A percentile compares a stretch with the other conserved stretches of the same genome.
These are phyloP conservation scores for Leccinum barrowsii DNA, from an alignment of 768 basidiomycete genomes.

Conservation along the genomic window DNA sequence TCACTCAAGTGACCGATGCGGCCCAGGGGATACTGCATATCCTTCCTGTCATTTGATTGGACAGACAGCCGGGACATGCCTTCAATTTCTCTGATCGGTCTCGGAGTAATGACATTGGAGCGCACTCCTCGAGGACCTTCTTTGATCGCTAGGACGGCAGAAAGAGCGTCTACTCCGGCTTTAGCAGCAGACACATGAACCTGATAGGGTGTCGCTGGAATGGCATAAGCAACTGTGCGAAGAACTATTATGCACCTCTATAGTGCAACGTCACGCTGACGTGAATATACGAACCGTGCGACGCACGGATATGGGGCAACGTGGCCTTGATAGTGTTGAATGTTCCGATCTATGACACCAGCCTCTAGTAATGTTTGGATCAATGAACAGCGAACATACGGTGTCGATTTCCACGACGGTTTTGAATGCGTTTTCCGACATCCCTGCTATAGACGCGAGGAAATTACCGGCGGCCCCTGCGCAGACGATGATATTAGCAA, in stretches of 20 bases:
- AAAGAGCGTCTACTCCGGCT: conserved; percentile 88
- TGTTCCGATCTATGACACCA: conserved; percentile 67
- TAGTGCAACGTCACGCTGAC: conserved; percentile 90
- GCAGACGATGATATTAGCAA: neutral
- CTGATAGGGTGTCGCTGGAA: conserved; percentile 73
- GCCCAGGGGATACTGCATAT: conserved; percentile 35
- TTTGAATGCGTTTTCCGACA: conserved; percentile 48
- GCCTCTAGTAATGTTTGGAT: neutral
- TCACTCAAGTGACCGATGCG: conserved; percentile 60
- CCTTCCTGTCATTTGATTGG: neutral
- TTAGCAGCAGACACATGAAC: conserved; percentile 95
- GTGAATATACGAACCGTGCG: conserved; percentile 82
- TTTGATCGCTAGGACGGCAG: conserved; percentile 83
- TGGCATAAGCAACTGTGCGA: neutral
- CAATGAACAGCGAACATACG: conserved; percentile 38
- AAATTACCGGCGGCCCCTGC: conserved; percentile 96
- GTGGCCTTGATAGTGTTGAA: conserved; percentile 96
- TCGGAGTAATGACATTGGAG: conserved; percentile 82
- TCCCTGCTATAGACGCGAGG: conserved; percentile 73
- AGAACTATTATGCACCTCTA: conserved; percentile 42
- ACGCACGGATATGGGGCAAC: conserved; percentile 61
- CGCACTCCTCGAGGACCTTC: conserved; percentile 94
- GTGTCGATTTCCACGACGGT: conserved; percentile 95
- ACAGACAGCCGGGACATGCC: conserved; percentile 57
- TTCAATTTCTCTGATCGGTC: conserved; percentile 79